Percentiles rank a stretch among this genome's conserved stretches.
Evolutionary conservation across 352 stramenopile genomes (phyloP).

Genomic region (Thraustochytrium sp.): DNA sequence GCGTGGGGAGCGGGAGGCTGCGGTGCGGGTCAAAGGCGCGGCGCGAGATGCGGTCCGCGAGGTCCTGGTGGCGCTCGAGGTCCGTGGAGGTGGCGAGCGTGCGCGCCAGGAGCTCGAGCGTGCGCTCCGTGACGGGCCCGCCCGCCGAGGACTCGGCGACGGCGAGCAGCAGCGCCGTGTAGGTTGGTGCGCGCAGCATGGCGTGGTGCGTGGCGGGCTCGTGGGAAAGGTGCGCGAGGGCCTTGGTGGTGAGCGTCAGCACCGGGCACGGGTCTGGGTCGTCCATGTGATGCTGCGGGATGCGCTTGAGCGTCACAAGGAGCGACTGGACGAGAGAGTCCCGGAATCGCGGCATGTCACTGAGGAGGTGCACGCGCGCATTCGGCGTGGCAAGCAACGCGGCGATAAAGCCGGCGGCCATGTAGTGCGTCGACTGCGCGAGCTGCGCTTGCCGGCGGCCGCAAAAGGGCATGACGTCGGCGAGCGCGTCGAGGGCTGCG

Average conservation of each 20-base stretch:
- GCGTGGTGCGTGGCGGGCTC: neutral
- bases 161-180: neutral
- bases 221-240: neutral
- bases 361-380: neutral
- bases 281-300: neutral
- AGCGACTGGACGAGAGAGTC: neutral
- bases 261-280: neutral
- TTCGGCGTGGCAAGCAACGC: neutral
- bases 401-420: neutral
- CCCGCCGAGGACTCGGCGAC: neutral
- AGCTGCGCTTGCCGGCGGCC: neutral
- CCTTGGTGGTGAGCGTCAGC: neutral
- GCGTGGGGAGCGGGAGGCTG: neutral
- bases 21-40: neutral
- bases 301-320: neutral
- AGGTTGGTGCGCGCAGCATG: neutral
- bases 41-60: neutral
- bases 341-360: neutral
- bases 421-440: neutral
- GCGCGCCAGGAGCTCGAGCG: neutral
- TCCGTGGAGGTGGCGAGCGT: neutral
- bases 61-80: neutral
- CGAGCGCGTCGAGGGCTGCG: neutral
- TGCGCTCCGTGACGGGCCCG: neutral
- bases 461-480: neutral